Conservation (phyloP, 495 filamentous ascomycete genomes). For the Durotheca rogersii region DNA sequence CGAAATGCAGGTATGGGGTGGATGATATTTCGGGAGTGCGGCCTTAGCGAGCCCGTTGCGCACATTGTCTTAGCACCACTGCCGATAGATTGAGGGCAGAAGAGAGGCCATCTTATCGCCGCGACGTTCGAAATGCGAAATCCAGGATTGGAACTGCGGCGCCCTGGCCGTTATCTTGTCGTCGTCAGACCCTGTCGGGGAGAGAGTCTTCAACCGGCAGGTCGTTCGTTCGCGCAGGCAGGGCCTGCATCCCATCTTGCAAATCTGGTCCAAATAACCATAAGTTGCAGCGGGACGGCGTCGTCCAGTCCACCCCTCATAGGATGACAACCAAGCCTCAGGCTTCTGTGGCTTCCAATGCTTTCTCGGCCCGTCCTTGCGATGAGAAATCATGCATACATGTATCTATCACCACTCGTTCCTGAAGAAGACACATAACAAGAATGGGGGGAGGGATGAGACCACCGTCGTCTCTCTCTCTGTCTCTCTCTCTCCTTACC, state of each 20-base stretch:
- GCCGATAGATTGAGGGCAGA: conserved; percentile 15
- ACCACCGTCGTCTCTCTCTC: too few relatives aligned
- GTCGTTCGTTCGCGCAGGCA: conserved; percentile 22
- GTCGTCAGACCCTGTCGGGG: conserved; percentile 25
- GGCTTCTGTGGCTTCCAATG: conserved; percentile 26
- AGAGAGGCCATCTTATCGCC: too few relatives aligned
- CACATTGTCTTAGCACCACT: conserved; percentile 13
- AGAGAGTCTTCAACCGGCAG: conserved; percentile 32
- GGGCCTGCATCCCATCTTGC: conserved; percentile 29
- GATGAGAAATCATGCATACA: conserved; percentile 17
- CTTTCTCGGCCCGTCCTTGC: conserved; percentile 8
- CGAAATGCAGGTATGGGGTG: too few relatives aligned
- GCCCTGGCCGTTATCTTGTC: not conserved
- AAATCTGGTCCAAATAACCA: conserved; percentile 26
- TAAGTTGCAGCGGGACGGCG: conserved; percentile 21
- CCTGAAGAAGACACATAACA: conserved; percentile 4
- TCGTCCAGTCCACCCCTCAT: conserved; percentile 16
- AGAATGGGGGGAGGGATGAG: too few relatives aligned
- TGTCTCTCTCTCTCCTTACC: not conserved
- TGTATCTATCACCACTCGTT: conserved; percentile 22
- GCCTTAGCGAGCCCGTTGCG: conserved; percentile 21
- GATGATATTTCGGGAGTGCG: conserved; percentile 19
- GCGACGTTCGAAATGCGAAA: conserved; percentile 14
- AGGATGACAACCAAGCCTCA: conserved; percentile 30
- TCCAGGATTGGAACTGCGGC: conserved; percentile 15